Evolutionary conservation across 1,284 basidiomycete genomes (phyloP).

Genomic region (Peniophora sp.): DNA sequence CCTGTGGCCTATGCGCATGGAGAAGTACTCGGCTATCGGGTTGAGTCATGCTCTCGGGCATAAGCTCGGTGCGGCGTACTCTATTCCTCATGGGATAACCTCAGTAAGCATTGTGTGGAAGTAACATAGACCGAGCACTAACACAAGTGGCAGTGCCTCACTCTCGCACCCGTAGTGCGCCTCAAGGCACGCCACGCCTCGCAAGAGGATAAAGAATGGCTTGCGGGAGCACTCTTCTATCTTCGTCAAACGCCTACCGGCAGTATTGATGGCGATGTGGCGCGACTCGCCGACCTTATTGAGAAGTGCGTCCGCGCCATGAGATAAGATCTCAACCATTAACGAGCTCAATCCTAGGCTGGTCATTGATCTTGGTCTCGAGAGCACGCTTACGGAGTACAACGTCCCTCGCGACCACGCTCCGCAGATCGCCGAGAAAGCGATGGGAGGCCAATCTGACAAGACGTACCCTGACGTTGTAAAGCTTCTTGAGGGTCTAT

Average conservation of each 20-base stretch:
- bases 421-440: slow-evolving; percentile 39
- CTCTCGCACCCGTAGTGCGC: slow-evolving; percentile 56
- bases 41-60: slow-evolving; percentile 72
- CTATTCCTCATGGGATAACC: slow-evolving; percentile 77
- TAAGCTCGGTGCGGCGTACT: slow-evolving; percentile 67
- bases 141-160: slow-evolving; percentile 53
- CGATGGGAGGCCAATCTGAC: slow-evolving; percentile 33
- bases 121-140: not conserved
- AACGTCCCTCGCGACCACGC: slow-evolving; percentile 51
- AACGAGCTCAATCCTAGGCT: slow-evolving; percentile 23
- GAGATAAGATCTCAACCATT: not conserved
- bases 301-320: slow-evolving; percentile 32
- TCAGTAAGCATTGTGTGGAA: slow-evolving; percentile 33
- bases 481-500: slow-evolving; percentile 39
- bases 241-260: slow-evolving; percentile 51
- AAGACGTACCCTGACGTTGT: slow-evolving; percentile 28
- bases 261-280: slow-evolving; percentile 49
- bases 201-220: slow-evolving; percentile 47
- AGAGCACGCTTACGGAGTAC: slow-evolving; percentile 47
- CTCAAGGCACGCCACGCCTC: slow-evolving; percentile 50
- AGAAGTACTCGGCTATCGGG: slow-evolving; percentile 57
- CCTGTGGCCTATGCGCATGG: slow-evolving; percentile 57
- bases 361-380: slow-evolving; percentile 49
- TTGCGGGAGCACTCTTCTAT: slow-evolving; percentile 49
- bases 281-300: slow-evolving; percentile 44